phyloP scores from a whole-genome alignment of 305 asterid genomes.

The Fraxinus nigra region DNA sequence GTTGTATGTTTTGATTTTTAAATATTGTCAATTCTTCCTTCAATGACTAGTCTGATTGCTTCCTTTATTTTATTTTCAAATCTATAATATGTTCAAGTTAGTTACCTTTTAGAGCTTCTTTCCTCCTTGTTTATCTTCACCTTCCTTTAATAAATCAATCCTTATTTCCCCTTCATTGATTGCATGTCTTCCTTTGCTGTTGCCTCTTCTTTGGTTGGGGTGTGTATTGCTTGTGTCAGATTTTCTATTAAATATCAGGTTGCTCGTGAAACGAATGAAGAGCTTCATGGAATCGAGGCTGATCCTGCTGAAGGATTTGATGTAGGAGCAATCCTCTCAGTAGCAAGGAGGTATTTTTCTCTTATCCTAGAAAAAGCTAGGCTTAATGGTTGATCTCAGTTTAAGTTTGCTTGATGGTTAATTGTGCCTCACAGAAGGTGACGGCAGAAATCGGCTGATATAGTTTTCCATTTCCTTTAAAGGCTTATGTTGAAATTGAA shows the following conservation, averaged over 20 bases:
- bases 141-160: not conserved
- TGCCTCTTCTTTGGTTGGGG: constrained; percentile 19
- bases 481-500: constrained; percentile 6
- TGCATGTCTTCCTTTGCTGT: constrained; percentile 14
- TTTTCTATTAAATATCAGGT: constrained; percentile 47
- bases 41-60: constrained; percentile 13
- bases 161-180: not conserved
- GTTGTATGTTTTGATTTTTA: constrained; percentile 56
- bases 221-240: constrained; percentile 19
- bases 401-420: constrained; percentile 10
- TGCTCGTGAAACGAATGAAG: constrained; percentile 97
- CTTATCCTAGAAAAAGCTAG: constrained; percentile 19
- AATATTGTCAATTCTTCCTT: constrained; percentile 20
- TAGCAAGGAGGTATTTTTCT: constrained; percentile 74
- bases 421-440: constrained; percentile 17
- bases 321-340: constrained; percentile 82
- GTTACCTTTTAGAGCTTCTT: not conserved
- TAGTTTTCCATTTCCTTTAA: constrained; percentile 12
- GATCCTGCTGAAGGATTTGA: constrained; percentile 85
- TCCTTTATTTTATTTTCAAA: not conserved
- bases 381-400: constrained; percentile 12
- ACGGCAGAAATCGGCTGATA: constrained; percentile 9
- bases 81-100: not conserved
- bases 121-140: not conserved
- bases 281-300: constrained; percentile 85